Evolutionary conservation across 2,329 filamentous ascomycete species (phyloP).

Genomic region (Curvularia sp.): DNA sequence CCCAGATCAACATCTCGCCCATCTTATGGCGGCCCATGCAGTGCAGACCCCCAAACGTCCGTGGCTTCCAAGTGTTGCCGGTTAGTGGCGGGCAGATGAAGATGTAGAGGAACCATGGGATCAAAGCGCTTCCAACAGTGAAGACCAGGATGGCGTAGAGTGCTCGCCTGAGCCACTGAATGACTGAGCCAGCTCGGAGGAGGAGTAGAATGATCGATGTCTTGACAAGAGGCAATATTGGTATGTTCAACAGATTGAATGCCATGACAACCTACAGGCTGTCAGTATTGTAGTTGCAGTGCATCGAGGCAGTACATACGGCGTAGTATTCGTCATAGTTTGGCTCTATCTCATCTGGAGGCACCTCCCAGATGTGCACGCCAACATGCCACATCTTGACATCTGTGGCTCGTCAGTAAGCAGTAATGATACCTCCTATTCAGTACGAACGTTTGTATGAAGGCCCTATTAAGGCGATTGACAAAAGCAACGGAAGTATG

Average conservation of each 20-base stretch:
- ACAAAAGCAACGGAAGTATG: constrained; percentile 45
- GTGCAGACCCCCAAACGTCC: constrained; percentile 49
- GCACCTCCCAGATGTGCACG: constrained; percentile 48
- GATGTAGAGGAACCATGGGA: constrained; percentile 50
- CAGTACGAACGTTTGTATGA: constrained; percentile 44
- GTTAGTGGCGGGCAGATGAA: constrained; percentile 51
- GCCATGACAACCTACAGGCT: constrained; percentile 41
- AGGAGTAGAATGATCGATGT: constrained; percentile 51
- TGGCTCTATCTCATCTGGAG: constrained; percentile 45
- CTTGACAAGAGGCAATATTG: constrained; percentile 52
- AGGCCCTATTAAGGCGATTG: constrained; percentile 47
- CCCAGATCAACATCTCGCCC: constrained; percentile 50
- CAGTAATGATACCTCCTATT: constrained; percentile 2
- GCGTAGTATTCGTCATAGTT: constrained; percentile 47
- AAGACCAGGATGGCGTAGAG: constrained; percentile 49
- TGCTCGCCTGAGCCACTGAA: constrained; percentile 47
- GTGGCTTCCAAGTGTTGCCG: constrained; percentile 50
- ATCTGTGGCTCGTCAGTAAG: constrained; percentile 28
- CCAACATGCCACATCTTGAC: constrained; percentile 51
- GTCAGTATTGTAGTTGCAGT: not conserved
- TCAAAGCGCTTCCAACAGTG: constrained; percentile 44
- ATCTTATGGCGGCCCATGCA: constrained; percentile 48
- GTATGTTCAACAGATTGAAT: constrained; percentile 51
- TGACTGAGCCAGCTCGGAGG: constrained; percentile 49
- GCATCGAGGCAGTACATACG: constrained; percentile 25